Evolutionary conservation across 495 filamentous ascomycete genomes (phyloP).

Genomic region (Trichoderma reesei): DNA sequence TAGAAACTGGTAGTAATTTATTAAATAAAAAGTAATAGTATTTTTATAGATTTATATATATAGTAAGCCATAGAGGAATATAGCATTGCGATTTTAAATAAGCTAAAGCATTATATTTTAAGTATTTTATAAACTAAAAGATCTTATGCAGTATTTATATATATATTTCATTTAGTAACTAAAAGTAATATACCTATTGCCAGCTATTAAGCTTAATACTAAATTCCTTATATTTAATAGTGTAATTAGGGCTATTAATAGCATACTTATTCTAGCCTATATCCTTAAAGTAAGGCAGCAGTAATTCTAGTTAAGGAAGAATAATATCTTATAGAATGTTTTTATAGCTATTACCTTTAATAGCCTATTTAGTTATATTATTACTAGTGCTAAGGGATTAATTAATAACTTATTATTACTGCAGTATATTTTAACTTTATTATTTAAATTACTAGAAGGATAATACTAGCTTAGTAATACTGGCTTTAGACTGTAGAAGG

Average conservation of each 20-base stretch:
- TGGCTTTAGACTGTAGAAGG: too few species aligned
- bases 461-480: background rate
- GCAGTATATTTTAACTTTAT: background rate
- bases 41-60: conserved; percentile 12
- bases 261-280: background rate
- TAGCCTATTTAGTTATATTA: too few species aligned
- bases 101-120: conserved; percentile 7
- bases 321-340: too few species aligned
- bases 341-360: too few species aligned
- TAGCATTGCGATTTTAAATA: background rate
- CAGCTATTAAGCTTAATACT: background rate
- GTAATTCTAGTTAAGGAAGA: conserved; percentile 2
- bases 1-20: background rate
- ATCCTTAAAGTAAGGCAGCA: conserved; percentile 1
- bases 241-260: conserved; percentile 7
- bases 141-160: background rate
- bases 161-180: background rate
- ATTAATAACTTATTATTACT: conserved; percentile 4
- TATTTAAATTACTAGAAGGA: background rate
- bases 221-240: background rate
- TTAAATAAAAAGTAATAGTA: conserved; percentile 8
- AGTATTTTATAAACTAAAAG: background rate
- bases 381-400: background rate
- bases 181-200: background rate
- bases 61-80: conserved; percentile 8